Evolutionary conservation across 225 moss, liverwort and hornwort genomes (phyloP), one percentile per base, ranked within the genome.

Genomic region (Asterella californica): DNA sequence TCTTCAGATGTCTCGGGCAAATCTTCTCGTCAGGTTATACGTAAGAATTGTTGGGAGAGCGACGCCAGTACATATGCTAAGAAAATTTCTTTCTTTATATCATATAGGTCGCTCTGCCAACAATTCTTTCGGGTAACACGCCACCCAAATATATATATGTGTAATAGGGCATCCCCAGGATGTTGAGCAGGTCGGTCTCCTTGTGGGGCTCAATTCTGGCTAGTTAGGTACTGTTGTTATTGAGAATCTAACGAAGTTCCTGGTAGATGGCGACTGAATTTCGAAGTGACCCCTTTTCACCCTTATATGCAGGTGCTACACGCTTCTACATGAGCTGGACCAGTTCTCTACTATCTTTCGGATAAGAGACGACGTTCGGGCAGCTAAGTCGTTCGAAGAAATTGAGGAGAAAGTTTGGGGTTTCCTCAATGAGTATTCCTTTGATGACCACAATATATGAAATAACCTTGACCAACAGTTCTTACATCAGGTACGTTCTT

Each of bases 251-350:
- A 30, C 32, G 14, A 14, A 65, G 9, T 65, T 65, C 30, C 64
- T 65, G 64, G 32, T 30, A 32, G 64, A 32, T 15, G 14, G 32
- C 30, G 1, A 53, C 53, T 12, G 32, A 65, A 65, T 2, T 1
- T 52, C n/a, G 19, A 21, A 27, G 22, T 61, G 9, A 61, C 27
- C n/a, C n/a, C 5, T n/a, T 25, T 61, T 5, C 7, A 30, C 47
- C 62, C 62, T 45, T 53, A 78, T 71, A 76, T 85, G 75, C 74
- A 96, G 94, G 96, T 96, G 96, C 78, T 94, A 96, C 61, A 93
- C 90, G 85, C 82, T 96, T 64, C 89, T 96, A 49, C 94, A 96
- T 83, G 92, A 94, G 71, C 85, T 90, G 74, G 88, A 96, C 80
- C 87, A 88, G 65, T 80, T 96, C 85, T 75, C 89, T 57, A 80